phyloP scores from a whole-genome alignment of 257 asterid genomes.

The Striga asiatica region DNA sequence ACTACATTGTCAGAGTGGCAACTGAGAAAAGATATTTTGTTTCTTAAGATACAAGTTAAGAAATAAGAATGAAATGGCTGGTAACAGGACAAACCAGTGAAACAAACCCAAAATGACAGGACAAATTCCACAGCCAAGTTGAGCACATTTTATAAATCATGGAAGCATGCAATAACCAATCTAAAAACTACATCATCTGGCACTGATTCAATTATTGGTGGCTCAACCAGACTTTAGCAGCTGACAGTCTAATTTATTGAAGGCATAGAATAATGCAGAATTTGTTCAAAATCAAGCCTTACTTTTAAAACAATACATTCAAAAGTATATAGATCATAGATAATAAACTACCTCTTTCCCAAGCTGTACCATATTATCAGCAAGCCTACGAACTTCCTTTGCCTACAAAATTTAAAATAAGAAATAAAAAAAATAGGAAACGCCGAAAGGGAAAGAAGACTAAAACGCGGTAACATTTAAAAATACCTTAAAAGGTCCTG shows the following conservation, averaged over 20 bases:
- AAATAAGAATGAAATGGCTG: background rate
- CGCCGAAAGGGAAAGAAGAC: background rate
- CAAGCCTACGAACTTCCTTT: conserved; percentile 91
- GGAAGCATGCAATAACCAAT: background rate
- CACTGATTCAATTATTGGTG: too few relatives aligned
- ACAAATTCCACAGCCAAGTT: background rate
- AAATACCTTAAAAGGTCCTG: background rate
- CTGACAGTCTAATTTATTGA: background rate
- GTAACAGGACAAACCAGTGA: too few relatives aligned
- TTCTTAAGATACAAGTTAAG: background rate
- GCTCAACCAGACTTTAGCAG: too few relatives aligned
- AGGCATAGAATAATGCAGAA: background rate
- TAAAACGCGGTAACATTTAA: background rate
- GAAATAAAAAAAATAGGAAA: background rate
- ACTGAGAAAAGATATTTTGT: background rate
- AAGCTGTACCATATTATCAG: conserved; percentile 93
- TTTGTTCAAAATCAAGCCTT: background rate
- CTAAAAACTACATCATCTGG: background rate
- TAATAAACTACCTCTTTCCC: conserved; percentile 65
- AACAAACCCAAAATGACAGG: too few relatives aligned
- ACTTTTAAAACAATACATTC: background rate
- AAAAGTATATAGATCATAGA: background rate
- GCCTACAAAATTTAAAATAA: conserved; percentile 38
- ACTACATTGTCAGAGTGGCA: too few relatives aligned
- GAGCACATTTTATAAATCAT: background rate